Percentiles rank a stretch among this genome's conserved stretches.
Conservation (phyloP, 2,329 filamentous ascomycete species). For the Cladosporium austrohemisphaericum region DNA sequence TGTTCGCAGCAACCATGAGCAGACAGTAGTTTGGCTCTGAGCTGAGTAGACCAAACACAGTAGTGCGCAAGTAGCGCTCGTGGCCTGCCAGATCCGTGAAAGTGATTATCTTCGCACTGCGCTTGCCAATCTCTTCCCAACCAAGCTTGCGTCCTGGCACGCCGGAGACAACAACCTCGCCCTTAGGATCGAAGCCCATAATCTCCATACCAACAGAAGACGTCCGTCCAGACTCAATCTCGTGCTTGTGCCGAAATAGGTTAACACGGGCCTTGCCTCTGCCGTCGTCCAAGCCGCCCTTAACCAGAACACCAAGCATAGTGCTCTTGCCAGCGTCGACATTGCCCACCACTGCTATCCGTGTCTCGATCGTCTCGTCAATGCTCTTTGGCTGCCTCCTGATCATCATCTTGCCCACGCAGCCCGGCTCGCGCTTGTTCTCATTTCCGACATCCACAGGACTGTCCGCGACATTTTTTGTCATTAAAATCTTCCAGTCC, state of each 20-base stretch:
- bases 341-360: constrained; percentile 96
- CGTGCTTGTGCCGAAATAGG: constrained; percentile 95
- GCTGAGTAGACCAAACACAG: constrained; percentile 89
- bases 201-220: constrained; percentile 99
- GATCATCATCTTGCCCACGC: constrained; percentile 82
- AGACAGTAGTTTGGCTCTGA: constrained; percentile 97
- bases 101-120: constrained; percentile 91
- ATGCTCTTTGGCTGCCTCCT: constrained; percentile 68
- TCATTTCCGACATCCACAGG: constrained; percentile 64
- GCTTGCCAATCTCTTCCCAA: constrained; percentile 96
- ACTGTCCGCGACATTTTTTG: constrained; percentile 77
- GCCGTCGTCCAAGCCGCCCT: constrained; percentile 91
- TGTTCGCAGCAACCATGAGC: constrained; percentile 97
- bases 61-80: constrained; percentile 90
- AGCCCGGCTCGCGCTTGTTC: constrained; percentile 65
- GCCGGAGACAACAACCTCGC: constrained; percentile 76
- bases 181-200: constrained; percentile 88
- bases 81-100: constrained; percentile 96
- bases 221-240: constrained; percentile 91
- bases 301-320: constrained; percentile 90
- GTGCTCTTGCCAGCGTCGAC: constrained; percentile 97
- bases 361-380: constrained; percentile 89
- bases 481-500: constrained; percentile 77
- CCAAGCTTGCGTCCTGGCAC: constrained; percentile 82
- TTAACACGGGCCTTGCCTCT: constrained; percentile 91